phyloP scores from a whole-genome alignment of 73 alveolate species.

The Durusdinium trenchii region DNA sequence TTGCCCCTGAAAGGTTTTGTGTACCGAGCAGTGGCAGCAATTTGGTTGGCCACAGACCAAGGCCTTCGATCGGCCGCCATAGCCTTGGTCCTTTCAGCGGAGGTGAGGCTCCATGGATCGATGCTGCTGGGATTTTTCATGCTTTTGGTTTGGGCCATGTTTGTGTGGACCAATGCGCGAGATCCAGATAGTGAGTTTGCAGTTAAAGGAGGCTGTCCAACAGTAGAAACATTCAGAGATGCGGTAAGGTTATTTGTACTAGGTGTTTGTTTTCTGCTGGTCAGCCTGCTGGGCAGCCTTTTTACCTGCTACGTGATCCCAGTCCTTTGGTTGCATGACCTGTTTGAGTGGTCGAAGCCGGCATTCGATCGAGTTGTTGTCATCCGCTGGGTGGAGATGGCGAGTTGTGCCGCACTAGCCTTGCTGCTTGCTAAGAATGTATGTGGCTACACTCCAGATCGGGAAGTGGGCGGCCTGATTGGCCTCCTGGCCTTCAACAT shows the following conservation, averaged over 20 bases:
- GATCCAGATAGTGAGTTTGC: no score
- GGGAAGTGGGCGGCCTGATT: slow-evolving; percentile 11
- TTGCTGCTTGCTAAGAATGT: neutral
- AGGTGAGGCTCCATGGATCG: neutral
- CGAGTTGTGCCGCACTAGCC: neutral
- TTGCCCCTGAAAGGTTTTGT: neutral
- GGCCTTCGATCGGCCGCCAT: neutral
- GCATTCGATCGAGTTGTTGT: neutral
- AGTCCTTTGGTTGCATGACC: neutral
- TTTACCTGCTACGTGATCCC: neutral
- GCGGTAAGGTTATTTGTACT: no score
- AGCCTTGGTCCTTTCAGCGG: neutral
- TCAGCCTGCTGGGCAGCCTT: neutral
- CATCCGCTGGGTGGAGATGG: slow-evolving; percentile 20
- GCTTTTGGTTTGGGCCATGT: no score
- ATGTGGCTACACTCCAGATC: neutral
- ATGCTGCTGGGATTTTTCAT: neutral
- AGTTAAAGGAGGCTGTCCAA: no score
- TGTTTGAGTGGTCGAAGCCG: neutral
- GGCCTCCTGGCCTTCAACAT: slow-evolving; percentile 27
- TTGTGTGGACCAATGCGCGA: no score
- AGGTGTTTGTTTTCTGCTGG: no score
- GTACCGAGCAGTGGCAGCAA: neutral
- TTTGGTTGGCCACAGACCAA: slow-evolving; percentile 31
- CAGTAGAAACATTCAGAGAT: no score